Base-by-base conservation (phyloP, 768 basidiomycete species). In the Leccinum rimulosum region DNA sequence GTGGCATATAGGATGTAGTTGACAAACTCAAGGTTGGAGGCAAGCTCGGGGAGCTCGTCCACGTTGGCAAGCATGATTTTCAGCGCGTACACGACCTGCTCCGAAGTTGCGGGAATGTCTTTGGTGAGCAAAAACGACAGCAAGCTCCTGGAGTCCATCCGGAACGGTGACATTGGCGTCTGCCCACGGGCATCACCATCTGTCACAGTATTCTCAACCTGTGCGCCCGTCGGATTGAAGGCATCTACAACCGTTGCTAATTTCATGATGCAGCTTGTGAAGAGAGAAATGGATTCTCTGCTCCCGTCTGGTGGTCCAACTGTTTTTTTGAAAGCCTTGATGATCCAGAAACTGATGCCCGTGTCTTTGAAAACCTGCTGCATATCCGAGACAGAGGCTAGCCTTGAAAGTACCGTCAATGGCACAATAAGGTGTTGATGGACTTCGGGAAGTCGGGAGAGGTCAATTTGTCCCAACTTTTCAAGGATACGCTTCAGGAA, bases 1-100 rank as follows among this genome's bases (percentile, higher is more conserved):
- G 57, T 58, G n/a, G 53, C 35, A 38, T 22, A 38, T 15, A 58
- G 22, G 47, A 58, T 58, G 22, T 58, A 58, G 14, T 47, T 49
- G 57, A 58, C 36, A 9, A 58, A 58, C 19, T 58, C 52, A 6
- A 33, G 57, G 17, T 54, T 10, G 27, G 38, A 54, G 14, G 47
- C 19, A 52, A 58, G n/a, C 1, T 33, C 3, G 9, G 52, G 19
- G 4, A 36, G 35, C 31, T 58, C 57, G n/a, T 54, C 31, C 27
- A 25, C 35, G 38, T 54, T 58, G 19, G 19, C 47, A 11, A 54
- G 52, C n/a, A 54, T 40, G 47, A 58, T 43, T 49, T 58, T 9
- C 47, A 58, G 30, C 8, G 57, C 45, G n/a, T 58, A 58, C 14
- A 38, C 52, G 17, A 22, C 27, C 35, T 58, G 57, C 10, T 54